Base-by-base conservation (phyloP, 2,329 filamentous ascomycete genomes). In the Fusarium nurragi region DNA sequence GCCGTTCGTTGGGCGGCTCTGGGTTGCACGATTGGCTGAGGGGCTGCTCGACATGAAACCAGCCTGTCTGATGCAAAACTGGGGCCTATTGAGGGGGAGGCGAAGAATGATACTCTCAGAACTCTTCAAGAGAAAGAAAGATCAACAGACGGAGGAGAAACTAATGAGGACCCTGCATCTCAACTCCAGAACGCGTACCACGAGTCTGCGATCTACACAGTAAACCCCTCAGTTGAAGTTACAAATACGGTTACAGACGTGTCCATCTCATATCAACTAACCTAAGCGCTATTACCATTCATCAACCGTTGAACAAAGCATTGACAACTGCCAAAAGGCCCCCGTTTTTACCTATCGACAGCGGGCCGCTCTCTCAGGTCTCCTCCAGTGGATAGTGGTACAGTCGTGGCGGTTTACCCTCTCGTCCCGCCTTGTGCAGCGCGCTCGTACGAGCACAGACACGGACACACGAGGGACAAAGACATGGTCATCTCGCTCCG, bases 1-100 rank as follows among this genome's bases (percentile, higher is more conserved):
- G 48, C 48, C 44, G 45, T 56, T 40, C 41, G 34, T 46, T 16
- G 50, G 58, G 54, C 58, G 60, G 59, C 46, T 54, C 39, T 43
- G 36, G 32, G 39, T 34, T 32, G 51, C 37, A 46, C 62, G 39
- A 68, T 68, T 68, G 56, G 60, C 43, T 58, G 38, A 5, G 19
- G 18, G 28, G 36, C 32, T 22, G 21, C 36, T 47, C 23, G 40
- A 66, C 38, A 36, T 68, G 65, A 68, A 68, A 68, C 65, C 50
- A 43, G 44, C 37, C 63, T 56, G 57, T 65, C 48, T 66, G 57
- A 59, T 54, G 45, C 58, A 65, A 64, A 64, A 65, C 57, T 55
- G 58, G 49, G 58, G 58, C 48, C 14, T 36, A 41, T 26, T 40
- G 51, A 57, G 47, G 55, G 41, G 36, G 49, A 60, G 58, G 47